Base-by-base conservation (phyloP, 2,329 filamentous ascomycete genomes). In the Scedosporium apiospermum region DNA sequence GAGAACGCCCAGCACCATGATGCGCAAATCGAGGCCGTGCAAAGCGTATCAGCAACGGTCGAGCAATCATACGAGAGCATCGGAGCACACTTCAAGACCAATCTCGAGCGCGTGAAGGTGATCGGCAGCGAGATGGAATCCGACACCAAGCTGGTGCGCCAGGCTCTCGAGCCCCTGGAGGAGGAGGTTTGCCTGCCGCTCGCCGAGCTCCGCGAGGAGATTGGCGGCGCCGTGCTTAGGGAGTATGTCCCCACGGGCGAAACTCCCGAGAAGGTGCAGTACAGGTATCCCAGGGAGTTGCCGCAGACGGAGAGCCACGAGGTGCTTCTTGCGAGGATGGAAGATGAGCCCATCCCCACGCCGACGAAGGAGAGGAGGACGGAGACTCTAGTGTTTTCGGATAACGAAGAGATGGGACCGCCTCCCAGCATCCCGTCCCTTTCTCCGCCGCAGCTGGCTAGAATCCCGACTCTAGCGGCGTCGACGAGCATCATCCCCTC, bases 181-280 rank as follows among this genome's bases (percentile, higher is more conserved):
- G 73, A 77, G 34, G 79, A 81, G 9, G 74, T 96, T 10, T 85
- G 87, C 65, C 82, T 86, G 67, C 89, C 91, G 6, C 83, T 98
- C 5, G 76, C 80, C 27, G 81, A 86, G 57, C 84, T 99, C 27
- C 86, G 91, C 6, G 80, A 86, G 18, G 82, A 85, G n/a, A 84
- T 96, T 57, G 76, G 82, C 16, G 77, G 75, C 57, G 86, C 87
- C 1, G 74, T 79, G 4, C 80, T 98, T 61, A 82, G 86, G 61
- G 92, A 97, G 71, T 98, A 98, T 73, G 79, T 85, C 44, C 84
- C 90, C 0, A 98, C 95, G 0, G 93, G 95, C 60, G 82, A 88
- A 57, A 98, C 95, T 1, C 95, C 95, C 0, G 85, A 89, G 70
- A 95, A 93, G 75, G 78, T 81, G 34, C 80, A 86, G 61, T 99